Evolutionary conservation across 306 rosid species (phyloP).

Genomic region (Corylus americana): DNA sequence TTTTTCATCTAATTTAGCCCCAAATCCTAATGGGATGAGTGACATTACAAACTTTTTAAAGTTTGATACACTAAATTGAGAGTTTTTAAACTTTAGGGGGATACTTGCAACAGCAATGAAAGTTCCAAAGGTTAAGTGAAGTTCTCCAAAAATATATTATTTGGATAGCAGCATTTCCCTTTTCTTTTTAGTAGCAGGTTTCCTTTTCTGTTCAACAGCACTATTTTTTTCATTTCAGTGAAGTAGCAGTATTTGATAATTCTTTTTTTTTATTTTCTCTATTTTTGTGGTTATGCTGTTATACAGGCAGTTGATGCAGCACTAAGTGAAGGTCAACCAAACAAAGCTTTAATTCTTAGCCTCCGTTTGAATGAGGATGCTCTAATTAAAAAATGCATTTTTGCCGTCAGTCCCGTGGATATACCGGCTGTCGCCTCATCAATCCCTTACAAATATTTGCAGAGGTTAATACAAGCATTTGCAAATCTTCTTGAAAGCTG

Average conservation of each 20-base stretch:
- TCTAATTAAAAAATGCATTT: slow-evolving; percentile 70
- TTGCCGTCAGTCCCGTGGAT: slow-evolving; percentile 63
- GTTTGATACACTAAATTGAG: no score
- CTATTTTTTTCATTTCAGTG: background rate
- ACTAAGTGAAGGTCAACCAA: slow-evolving; percentile 59
- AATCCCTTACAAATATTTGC: slow-evolving; percentile 69
- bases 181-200: slow-evolving; percentile 26
- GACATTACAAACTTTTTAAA: no score
- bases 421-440: slow-evolving; percentile 62
- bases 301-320: slow-evolving; percentile 86
- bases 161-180: background rate
- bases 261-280: slow-evolving; percentile 8
- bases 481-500: slow-evolving; percentile 82
- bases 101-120: no score
- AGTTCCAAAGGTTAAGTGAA: no score
- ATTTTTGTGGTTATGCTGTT: slow-evolving; percentile 22
- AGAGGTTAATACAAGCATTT: slow-evolving; percentile 76
- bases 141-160: background rate
- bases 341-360: slow-evolving; percentile 80
- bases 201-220: background rate
- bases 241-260: background rate
- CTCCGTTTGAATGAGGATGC: slow-evolving; percentile 80
- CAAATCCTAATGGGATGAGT: no score
- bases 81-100: no score
- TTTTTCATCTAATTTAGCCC: no score